Base-by-base conservation (phyloP, 768 basidiomycete species). In the Amanita brunnescens region DNA sequence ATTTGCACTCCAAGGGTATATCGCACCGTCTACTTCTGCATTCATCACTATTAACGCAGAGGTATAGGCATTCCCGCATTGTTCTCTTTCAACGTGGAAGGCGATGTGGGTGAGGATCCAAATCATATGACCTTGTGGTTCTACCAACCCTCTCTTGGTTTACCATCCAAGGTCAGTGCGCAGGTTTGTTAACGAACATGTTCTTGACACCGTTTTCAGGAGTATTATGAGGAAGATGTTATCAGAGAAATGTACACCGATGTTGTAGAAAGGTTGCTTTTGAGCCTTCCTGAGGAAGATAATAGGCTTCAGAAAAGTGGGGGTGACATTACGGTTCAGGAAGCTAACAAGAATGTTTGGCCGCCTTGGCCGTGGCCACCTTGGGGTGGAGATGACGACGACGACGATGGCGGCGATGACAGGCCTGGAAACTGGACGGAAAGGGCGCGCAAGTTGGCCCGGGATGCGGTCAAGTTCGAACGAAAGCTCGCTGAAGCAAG, bases 311-410 rank as follows among this genome's bases (percentile, higher is more conserved):
- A 32, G 18, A n/a, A 33, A 40, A 53, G 40, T 45, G 55, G 52
- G 46, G 47, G 56, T 33, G 50, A 42, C 44, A 50, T 46, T 20
- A 57, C 70, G 18, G 55, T 65, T 21, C 55, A 58, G 47, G 71
- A 74, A 49, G 70, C 70, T 44, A 71, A 72, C 55, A 51, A 64
- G 24, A 73, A 69, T 42, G 70, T 78, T 24, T 88, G 85, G 86
- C 87, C 87, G 38, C 85, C 85, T 34, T 83, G 85, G 85, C 83
- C 86, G 13, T 85, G 86, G 86, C 86, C 88, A 61, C 91, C 91
- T 5, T 92, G 87, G 87, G 83, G 76, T 38, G 81, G 67, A 21
- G 81, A 47, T 34, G 45, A 81, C 26, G 80, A 74, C 14, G 80
- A 74, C n/a, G 72, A 70, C 26, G 70, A 70, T 5, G 73, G 71